Percentiles rank a stretch among this genome's conserved stretches.
Conservation (phyloP, 1,139 yeast genomes). For the Yamadazyma epiphylla region DNA sequence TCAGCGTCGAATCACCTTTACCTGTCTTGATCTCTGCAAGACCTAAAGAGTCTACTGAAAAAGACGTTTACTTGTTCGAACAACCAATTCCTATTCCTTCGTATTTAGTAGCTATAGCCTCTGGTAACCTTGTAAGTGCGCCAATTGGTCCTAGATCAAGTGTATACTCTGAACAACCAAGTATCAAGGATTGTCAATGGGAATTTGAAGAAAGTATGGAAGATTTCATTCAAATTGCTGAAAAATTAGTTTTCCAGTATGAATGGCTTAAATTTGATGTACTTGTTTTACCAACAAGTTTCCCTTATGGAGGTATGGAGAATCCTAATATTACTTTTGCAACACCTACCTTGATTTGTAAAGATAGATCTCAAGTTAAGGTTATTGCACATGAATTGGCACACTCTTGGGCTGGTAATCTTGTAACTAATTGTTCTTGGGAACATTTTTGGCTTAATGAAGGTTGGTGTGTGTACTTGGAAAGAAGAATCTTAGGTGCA, state of each 20-base stretch:
- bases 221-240: conserved; percentile 30
- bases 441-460: conserved; percentile 39
- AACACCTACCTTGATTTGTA: conserved; percentile 33
- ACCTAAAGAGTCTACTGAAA: conserved; percentile 13
- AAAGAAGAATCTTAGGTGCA: conserved; percentile 30
- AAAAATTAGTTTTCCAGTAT: conserved; percentile 27
- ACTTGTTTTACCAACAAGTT: conserved; percentile 29
- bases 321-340: conserved; percentile 36
- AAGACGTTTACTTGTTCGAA: conserved; percentile 18
- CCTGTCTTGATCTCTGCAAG: conserved; percentile 37
- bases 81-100: conserved; percentile 38
- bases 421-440: conserved; percentile 36
- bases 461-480: conserved; percentile 39
- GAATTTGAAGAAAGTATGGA: conserved; percentile 38
- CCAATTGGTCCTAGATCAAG: conserved; percentile 34
- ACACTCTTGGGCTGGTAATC: conserved; percentile 37
- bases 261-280: conserved; percentile 34
- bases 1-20: conserved; percentile 28
- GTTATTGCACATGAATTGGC: conserved; percentile 40
- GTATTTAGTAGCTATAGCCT: conserved; percentile 32
- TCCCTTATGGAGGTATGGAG: conserved; percentile 42
- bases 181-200: conserved; percentile 27
- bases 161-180: conserved; percentile 27
- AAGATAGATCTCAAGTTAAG: conserved; percentile 31
- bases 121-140: conserved; percentile 27